These are phyloP conservation scores for Globisporangium takayamanum DNA, from an alignment of 352 stramenopile genomes.

Conservation along the genomic window DNA sequence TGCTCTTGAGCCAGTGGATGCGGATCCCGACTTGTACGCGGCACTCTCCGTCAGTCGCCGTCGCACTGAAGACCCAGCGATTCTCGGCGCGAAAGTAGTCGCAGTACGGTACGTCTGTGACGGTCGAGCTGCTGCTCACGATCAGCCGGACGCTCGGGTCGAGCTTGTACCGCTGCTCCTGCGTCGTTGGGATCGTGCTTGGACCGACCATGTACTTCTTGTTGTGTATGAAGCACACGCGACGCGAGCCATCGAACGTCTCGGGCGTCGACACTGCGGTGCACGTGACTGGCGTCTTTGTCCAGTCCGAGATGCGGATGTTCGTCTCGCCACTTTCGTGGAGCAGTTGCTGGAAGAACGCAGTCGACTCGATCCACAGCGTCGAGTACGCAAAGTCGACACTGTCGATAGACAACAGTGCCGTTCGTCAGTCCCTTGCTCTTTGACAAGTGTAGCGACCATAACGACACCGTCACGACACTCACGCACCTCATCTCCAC, in stretches of 20 bases:
- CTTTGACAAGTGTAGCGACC: background rate
- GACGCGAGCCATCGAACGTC: constrained; percentile 50
- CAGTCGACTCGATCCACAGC: constrained; percentile 57
- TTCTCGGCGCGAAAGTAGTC: constrained; percentile 86
- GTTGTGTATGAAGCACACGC: constrained; percentile 69
- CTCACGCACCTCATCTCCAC: constrained; percentile 53
- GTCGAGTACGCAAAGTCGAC: constrained; percentile 52
- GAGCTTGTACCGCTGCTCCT: constrained; percentile 66
- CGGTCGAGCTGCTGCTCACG: constrained; percentile 60
- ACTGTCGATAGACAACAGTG: constrained; percentile 19
- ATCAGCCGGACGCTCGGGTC: constrained; percentile 37
- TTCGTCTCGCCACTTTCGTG: constrained; percentile 46
- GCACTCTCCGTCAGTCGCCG: constrained; percentile 27
- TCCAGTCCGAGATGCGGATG: constrained; percentile 48
- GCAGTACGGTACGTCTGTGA: constrained; percentile 79
- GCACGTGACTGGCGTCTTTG: constrained; percentile 33
- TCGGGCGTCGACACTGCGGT: constrained; percentile 50
- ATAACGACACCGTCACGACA: background rate
- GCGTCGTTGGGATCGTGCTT: constrained; percentile 64
- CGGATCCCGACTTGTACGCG: constrained; percentile 59
- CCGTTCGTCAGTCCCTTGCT: background rate
- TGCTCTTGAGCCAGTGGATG: constrained; percentile 77
- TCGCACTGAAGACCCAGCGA: constrained; percentile 77
- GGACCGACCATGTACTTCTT: constrained; percentile 88
- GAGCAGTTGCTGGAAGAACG: constrained; percentile 44